A percentile compares a stretch with the other conserved stretches of the same genome.
Evolutionary conservation across 108 stramenopile genomes (phyloP).

Genomic region (Aurantiochytrium sp.): DNA sequence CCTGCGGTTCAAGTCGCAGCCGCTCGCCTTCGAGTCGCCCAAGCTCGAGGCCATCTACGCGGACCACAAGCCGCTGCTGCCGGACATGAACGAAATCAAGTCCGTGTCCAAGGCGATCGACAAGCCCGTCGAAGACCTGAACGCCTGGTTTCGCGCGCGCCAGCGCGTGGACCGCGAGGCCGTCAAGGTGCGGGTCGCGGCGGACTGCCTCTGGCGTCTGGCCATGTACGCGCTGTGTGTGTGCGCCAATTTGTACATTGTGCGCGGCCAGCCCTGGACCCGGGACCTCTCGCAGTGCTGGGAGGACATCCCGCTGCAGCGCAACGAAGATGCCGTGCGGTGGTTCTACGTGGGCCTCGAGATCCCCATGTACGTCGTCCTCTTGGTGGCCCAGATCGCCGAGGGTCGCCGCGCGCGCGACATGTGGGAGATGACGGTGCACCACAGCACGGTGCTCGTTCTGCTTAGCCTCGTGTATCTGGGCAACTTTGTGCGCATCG

Average conservation of each 20-base stretch:
- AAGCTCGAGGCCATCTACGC: slow-evolving; percentile 21
- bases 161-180: neutral
- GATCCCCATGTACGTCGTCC: neutral
- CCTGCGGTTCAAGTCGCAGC: neutral
- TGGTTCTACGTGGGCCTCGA: neutral
- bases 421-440: slow-evolving; percentile 30
- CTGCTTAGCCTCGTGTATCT: neutral
- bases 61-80: slow-evolving; percentile 1
- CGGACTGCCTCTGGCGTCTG: slow-evolving; percentile 5
- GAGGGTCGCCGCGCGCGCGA: neutral
- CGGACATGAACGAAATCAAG: slow-evolving; percentile 28
- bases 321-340: neutral
- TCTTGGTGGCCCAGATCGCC: neutral
- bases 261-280: neutral
- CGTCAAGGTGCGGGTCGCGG: neutral
- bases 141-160: neutral
- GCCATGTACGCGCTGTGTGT: neutral
- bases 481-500: slow-evolving; percentile 17
- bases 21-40: neutral
- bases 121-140: neutral
- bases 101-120: neutral
- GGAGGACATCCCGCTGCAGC: slow-evolving; percentile 23
- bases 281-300: neutral
- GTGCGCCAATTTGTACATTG: neutral
- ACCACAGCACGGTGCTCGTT: neutral